Percentiles rank a stretch among this genome's conserved stretches.
These are phyloP conservation scores for Scheffersomyces stambukii DNA, from an alignment of 1,139 yeast genomes.

Conservation along the genomic window DNA sequence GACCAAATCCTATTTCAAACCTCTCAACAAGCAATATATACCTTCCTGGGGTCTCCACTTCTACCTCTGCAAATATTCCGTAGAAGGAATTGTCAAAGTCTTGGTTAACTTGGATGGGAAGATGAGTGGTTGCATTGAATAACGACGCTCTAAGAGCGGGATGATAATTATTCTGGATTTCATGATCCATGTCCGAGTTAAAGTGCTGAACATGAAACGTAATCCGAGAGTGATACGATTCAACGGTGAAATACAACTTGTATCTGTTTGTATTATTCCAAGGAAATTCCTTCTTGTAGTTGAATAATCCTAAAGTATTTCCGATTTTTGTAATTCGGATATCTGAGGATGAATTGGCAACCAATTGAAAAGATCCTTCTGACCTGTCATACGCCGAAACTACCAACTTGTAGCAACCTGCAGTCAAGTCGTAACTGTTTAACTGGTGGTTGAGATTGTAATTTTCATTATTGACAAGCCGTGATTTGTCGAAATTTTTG, in stretches of 20 bases:
- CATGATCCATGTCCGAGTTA: conserved; percentile 15
- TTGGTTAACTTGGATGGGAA: conserved; percentile 31
- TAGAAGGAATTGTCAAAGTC: conserved; percentile 40
- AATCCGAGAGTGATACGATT: conserved; percentile 18
- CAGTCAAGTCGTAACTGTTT: conserved; percentile 16
- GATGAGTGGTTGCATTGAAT: conserved; percentile 25
- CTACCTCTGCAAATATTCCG: conserved; percentile 41
- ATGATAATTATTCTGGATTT: conserved; percentile 24
- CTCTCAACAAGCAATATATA: conserved; percentile 44
- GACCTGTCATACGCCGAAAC: conserved; percentile 26
- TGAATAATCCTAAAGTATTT: conserved; percentile 34
- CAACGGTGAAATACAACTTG: conserved; percentile 24
- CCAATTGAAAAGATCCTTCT: conserved; percentile 9
- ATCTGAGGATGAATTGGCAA: conserved; percentile 11
- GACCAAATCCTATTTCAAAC: conserved; percentile 45
- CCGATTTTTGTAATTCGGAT: conserved; percentile 15
- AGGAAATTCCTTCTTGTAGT: conserved; percentile 15
- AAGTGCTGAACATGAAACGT: conserved; percentile 24
- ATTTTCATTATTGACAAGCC: conserved; percentile 24
- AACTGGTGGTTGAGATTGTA: conserved; percentile 20
- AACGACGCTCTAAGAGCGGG: conserved; percentile 44
- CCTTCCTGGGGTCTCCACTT: conserved; percentile 21
- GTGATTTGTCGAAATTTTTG: conserved; percentile 25
- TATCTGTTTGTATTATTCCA: conserved; percentile 40
- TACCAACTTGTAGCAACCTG: conserved; percentile 36